phyloP scores from a whole-genome alignment of 1,284 basidiomycete species.

The Phlebopus sp. region DNA sequence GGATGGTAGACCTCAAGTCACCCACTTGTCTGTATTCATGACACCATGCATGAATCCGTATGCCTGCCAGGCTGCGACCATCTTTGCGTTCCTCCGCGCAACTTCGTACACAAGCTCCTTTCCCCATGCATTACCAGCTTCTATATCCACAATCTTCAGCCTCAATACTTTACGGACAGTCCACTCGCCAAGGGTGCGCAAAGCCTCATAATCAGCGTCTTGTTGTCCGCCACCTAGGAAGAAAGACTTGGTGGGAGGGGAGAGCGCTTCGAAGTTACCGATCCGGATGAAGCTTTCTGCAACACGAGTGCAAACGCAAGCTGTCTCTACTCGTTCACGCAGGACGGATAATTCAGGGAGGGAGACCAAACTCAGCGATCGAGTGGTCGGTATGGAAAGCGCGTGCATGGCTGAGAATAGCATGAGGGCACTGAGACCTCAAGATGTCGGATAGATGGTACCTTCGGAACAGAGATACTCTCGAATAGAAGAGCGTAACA shows the following conservation, averaged over 20 bases:
- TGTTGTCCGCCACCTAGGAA: constrained; percentile 76
- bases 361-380: constrained; percentile 79
- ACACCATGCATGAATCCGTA: constrained; percentile 94
- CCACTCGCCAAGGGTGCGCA: constrained; percentile 75
- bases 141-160: constrained; percentile 37
- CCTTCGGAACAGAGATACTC: constrained; percentile 90
- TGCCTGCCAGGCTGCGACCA: constrained; percentile 93
- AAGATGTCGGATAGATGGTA: constrained; percentile 25
- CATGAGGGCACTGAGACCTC: constrained; percentile 3
- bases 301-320: constrained; percentile 80
- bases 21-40: constrained; percentile 94
- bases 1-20: constrained; percentile 1
- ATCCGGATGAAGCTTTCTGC: constrained; percentile 92
- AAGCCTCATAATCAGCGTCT: constrained; percentile 68
- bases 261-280: constrained; percentile 87
- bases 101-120: constrained; percentile 73
- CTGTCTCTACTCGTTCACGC: constrained; percentile 79
- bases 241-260: constrained; percentile 64
- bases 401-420: constrained; percentile 74
- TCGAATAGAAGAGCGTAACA: constrained; percentile 86
- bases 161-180: constrained; percentile 58
- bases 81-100: constrained; percentile 80
- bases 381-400: constrained; percentile 84
- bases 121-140: constrained; percentile 61
- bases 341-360: constrained; percentile 74